Conservation (phyloP, 208 protist genomes). For the Leishmania major region DNA sequence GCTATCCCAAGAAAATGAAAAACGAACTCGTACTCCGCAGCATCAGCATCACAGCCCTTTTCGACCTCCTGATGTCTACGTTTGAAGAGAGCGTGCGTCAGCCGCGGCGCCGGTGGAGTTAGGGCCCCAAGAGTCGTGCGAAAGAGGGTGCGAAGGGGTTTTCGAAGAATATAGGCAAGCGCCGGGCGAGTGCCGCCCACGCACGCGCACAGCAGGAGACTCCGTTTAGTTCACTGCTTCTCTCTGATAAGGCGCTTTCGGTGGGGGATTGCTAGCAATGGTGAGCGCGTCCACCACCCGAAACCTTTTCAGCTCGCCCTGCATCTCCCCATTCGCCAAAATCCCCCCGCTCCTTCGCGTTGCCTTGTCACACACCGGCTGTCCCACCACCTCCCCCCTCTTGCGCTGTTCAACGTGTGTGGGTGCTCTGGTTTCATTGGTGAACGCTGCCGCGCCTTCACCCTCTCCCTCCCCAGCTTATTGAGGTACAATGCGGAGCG, state of each 20-base stretch:
- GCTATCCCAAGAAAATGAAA: neutral
- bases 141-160: neutral
- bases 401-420: neutral
- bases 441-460: neutral
- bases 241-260: neutral
- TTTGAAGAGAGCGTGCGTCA: neutral
- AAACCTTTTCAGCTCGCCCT: neutral
- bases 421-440: neutral
- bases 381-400: neutral
- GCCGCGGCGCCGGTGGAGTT: neutral
- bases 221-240: neutral
- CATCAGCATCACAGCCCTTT: neutral
- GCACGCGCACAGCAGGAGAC: neutral
- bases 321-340: neutral
- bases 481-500: conserved; percentile 34
- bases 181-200: neutral
- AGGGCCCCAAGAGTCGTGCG: neutral
- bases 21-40: neutral
- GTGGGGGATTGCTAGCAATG: neutral
- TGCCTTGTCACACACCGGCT: neutral
- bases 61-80: no score
- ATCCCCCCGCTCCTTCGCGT: neutral
- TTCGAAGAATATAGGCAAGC: neutral
- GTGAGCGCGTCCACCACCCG: neutral
- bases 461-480: neutral